Evolutionary conservation across 208 protist species (phyloP).

Genomic region (Angomonas deanei): DNA sequence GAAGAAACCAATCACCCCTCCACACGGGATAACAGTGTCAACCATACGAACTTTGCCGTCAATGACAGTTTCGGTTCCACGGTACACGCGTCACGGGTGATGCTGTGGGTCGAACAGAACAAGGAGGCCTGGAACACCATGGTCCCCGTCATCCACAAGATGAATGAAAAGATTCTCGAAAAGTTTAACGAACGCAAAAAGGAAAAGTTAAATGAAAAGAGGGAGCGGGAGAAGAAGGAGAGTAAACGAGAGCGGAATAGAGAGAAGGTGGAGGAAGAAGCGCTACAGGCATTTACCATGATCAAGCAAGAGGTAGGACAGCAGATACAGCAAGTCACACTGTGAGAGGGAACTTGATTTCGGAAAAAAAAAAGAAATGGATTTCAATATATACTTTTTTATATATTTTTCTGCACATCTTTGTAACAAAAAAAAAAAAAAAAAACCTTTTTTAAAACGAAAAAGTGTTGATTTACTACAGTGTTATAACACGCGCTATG

Average conservation of each 20-base stretch:
- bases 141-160: constrained; percentile 9
- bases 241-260: neutral
- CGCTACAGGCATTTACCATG: neutral
- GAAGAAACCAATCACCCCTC: neutral
- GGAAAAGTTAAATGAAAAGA: constrained; percentile 14
- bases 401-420: too few relatives aligned
- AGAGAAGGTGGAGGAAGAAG: constrained; percentile 2
- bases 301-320: neutral
- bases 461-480: neutral
- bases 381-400: too few relatives aligned
- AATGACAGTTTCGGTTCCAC: constrained; percentile 11
- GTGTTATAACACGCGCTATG: neutral
- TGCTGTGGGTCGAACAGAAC: constrained; percentile 37
- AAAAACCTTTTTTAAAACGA: too few relatives aligned
- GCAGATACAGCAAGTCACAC: too few relatives aligned
- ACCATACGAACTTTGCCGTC: neutral
- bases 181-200: constrained; percentile 19
- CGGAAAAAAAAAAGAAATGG: too few relatives aligned
- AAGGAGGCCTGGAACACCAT: constrained; percentile 6
- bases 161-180: constrained; percentile 11
- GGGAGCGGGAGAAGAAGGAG: constrained; percentile 12
- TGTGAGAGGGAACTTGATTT: too few relatives aligned
- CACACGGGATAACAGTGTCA: neutral
- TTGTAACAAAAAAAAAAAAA: too few relatives aligned
- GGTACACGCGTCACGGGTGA: constrained; percentile 35